Evolutionary conservation across 768 basidiomycete species (phyloP).

Genomic region (Collybia mongolica): DNA sequence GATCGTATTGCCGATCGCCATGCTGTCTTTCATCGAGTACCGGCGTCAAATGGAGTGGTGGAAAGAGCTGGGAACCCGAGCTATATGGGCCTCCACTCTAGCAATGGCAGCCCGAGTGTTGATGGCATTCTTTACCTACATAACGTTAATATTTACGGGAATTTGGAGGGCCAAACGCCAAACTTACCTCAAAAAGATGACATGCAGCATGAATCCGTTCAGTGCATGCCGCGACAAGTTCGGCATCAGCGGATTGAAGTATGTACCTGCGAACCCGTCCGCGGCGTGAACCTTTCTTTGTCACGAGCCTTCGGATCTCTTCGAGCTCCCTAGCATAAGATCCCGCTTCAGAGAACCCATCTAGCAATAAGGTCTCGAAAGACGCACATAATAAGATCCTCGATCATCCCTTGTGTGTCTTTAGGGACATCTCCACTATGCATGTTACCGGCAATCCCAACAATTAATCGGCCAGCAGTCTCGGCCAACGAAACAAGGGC

Average conservation of each 20-base stretch:
- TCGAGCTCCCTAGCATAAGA: constrained; percentile 1
- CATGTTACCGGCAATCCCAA: background rate
- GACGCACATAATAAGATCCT: constrained; percentile 2
- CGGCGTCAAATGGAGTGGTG: no score
- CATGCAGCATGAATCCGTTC: constrained; percentile 1
- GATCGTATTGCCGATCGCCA: no score
- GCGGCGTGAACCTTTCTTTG: background rate
- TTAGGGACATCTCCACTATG: background rate
- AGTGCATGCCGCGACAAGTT: constrained; percentile 2
- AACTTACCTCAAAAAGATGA: constrained; percentile 1
- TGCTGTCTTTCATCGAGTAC: no score
- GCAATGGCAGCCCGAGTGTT: no score
- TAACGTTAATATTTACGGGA: no score
- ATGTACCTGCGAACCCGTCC: background rate
- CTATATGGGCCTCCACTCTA: no score
- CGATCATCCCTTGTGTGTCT: constrained; percentile 1
- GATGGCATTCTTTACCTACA: no score
- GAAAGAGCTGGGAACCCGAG: background rate
- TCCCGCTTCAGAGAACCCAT: background rate
- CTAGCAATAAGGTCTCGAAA: background rate
- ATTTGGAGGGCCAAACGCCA: no score
- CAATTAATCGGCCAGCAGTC: background rate
- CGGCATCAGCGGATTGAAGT: constrained; percentile 1
- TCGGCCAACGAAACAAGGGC: constrained; percentile 1
- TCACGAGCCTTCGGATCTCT: background rate